A percentile compares a stretch with the other conserved stretches of the same genome.
phyloP scores from a whole-genome alignment of 257 asterid genomes.

The Jacaranda copaia region DNA sequence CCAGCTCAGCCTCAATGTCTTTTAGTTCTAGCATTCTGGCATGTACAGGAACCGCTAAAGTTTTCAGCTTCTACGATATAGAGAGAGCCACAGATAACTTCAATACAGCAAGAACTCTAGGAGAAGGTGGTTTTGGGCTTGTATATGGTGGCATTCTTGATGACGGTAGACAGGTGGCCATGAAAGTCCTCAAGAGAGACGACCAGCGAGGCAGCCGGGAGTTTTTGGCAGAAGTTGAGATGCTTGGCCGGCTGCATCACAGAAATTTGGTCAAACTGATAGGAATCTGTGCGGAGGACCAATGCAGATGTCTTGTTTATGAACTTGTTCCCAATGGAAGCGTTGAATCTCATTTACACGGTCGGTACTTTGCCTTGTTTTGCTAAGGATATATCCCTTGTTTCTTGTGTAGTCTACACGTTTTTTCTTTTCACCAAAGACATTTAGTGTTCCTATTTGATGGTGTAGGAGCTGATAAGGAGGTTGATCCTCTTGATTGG shows the following conservation, averaged over 20 bases:
- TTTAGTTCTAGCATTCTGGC: slow-evolving; percentile 70
- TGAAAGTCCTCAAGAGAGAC: slow-evolving; percentile 82
- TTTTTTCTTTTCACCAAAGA: neutral
- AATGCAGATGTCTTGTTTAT: slow-evolving; percentile 71
- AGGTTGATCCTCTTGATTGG: slow-evolving; percentile 82
- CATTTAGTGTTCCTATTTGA: slow-evolving; percentile 10
- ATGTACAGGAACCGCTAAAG: slow-evolving; percentile 78
- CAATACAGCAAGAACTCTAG: slow-evolving; percentile 57
- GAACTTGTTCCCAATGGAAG: slow-evolving; percentile 96
- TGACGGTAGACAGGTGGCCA: slow-evolving; percentile 79
- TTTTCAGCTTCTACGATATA: slow-evolving; percentile 62
- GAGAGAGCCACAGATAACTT: slow-evolving; percentile 71
- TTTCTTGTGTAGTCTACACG: neutral
- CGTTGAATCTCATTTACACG: slow-evolving; percentile 90
- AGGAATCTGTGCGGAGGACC: slow-evolving; percentile 82
- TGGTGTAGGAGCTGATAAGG: slow-evolving; percentile 70
- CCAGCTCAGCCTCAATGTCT: slow-evolving; percentile 68
- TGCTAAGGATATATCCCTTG: neutral
- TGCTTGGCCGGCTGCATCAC: slow-evolving; percentile 91
- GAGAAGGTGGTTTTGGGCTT: slow-evolving; percentile 97
- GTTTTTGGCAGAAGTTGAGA: slow-evolving; percentile 94
- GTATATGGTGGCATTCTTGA: slow-evolving; percentile 84
- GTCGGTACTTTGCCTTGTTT: slow-evolving; percentile 41
- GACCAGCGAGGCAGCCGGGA: slow-evolving; percentile 88
- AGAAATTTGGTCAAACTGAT: slow-evolving; percentile 82